Conservation (phyloP, 805 yeast species). For the Saturnispora gosingensis region DNA sequence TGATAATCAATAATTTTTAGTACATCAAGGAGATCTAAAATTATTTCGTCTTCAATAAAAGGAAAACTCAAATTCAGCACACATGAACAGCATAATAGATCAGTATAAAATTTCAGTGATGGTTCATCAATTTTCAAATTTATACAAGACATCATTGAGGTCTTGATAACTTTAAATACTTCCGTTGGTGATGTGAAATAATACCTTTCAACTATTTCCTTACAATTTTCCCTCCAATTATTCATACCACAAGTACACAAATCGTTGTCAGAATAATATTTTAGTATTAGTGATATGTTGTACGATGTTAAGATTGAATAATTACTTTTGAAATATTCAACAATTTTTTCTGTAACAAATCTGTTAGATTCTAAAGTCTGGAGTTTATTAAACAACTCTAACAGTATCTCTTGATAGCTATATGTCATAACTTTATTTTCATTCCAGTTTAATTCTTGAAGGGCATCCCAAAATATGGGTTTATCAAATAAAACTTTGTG, state of each 20-base stretch:
- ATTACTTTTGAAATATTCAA: conserved; percentile 16
- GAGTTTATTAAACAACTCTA: conserved; percentile 16
- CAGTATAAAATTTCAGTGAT: conserved; percentile 11
- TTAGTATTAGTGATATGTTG: conserved; percentile 31
- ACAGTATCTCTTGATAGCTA: conserved; percentile 3
- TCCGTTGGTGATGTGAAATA: conserved; percentile 26
- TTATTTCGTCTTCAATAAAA: conserved; percentile 6
- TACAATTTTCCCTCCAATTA: conserved; percentile 43
- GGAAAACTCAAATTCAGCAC: conserved; percentile 8
- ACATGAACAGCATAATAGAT: conserved; percentile 14
- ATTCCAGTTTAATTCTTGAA: conserved; percentile 5
- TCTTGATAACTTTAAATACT: conserved; percentile 16
- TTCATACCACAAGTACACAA: conserved; percentile 45
- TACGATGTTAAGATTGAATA: conserved; percentile 12
- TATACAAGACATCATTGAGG: conserved; percentile 13
- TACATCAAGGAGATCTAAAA: conserved; percentile 6
- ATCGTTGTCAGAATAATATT: conserved; percentile 38
- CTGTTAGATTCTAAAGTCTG: conserved; percentile 10
- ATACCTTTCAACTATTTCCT: conserved; percentile 34
- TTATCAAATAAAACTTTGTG: conserved; percentile 10
- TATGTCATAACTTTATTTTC: not conserved
- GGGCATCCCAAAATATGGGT: conserved; percentile 11
- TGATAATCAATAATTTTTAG: conserved; percentile 6
- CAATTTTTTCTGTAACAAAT: conserved; percentile 8
- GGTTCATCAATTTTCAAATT: conserved; percentile 13